Evolutionary conservation across 2,329 filamentous ascomycete genomes (phyloP).

Genomic region (Penicillium oxalicum): DNA sequence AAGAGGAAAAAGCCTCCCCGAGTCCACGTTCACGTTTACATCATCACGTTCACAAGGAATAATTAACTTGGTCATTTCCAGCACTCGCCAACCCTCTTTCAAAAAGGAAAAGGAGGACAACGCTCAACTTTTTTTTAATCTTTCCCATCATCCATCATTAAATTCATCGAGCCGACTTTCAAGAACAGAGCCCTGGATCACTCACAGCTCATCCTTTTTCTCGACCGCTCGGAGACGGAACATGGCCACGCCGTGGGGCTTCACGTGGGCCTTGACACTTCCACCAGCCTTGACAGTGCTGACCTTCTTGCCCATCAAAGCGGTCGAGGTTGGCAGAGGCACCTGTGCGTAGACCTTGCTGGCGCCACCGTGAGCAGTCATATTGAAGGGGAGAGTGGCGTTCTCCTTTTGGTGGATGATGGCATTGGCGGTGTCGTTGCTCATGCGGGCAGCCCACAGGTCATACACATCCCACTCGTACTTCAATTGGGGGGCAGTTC

Average conservation of each 20-base stretch:
- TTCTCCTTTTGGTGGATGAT: slow-evolving; percentile 39
- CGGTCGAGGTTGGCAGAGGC: slow-evolving; percentile 30
- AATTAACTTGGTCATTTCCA: no score
- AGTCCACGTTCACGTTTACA: no score
- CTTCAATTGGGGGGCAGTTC: slow-evolving; percentile 38
- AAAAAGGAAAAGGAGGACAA: no score
- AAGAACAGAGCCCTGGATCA: neutral
- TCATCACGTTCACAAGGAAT: no score
- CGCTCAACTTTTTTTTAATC: no score
- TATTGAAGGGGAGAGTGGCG: slow-evolving; percentile 33
- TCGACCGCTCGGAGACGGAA: slow-evolving; percentile 41
- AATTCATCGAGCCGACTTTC: no score
- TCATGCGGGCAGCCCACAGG: slow-evolving; percentile 53
- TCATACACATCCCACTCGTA: slow-evolving; percentile 50
- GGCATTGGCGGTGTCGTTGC: slow-evolving; percentile 37
- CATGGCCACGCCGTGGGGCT: slow-evolving; percentile 47
- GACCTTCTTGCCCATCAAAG: slow-evolving; percentile 44
- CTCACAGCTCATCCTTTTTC: slow-evolving; percentile 43
- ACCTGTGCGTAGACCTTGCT: slow-evolving; percentile 42
- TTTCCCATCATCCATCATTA: no score
- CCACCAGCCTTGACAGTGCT: slow-evolving; percentile 42
- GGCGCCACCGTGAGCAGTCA: slow-evolving; percentile 47
- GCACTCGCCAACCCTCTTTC: no score
- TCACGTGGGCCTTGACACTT: slow-evolving; percentile 41
- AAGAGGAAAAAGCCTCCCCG: no score